A percentile compares a stretch with the other conserved stretches of the same genome.
phyloP scores from a whole-genome alignment of 2,329 filamentous ascomycete genomes.

The Epichloe elymi region DNA sequence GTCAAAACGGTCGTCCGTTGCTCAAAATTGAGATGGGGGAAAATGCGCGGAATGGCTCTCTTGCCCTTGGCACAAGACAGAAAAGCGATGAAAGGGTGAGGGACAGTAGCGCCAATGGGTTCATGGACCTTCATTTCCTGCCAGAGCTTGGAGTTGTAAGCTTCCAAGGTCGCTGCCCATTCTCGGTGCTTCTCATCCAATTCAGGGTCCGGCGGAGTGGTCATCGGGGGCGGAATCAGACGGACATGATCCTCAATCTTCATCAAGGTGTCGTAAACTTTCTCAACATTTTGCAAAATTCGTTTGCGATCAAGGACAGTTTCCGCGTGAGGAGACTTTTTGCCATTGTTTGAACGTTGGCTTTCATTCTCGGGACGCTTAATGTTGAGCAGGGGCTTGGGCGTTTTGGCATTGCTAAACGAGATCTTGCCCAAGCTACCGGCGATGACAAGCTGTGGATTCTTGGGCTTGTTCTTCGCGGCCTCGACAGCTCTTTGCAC shows the following conservation, averaged over 20 bases:
- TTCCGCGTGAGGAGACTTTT: constrained; percentile 22
- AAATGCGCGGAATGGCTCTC: constrained; percentile 87
- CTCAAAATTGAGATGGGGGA: constrained; percentile 77
- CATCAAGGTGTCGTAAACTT: constrained; percentile 80
- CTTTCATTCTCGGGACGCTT: constrained; percentile 66
- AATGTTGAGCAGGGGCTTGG: constrained; percentile 87
- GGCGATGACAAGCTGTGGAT: constrained; percentile 91
- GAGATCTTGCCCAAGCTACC: constrained; percentile 96
- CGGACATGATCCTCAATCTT: constrained; percentile 87
- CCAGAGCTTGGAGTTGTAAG: constrained; percentile 76
- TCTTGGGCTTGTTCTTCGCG: constrained; percentile 94
- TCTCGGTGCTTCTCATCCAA: constrained; percentile 62
- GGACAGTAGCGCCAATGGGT: constrained; percentile 62
- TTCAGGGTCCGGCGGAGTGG: constrained; percentile 46
- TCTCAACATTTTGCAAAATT: constrained; percentile 75
- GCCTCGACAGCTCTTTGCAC: constrained; percentile 95
- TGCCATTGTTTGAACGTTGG: constrained; percentile 37
- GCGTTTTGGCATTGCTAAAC: constrained; percentile 97
- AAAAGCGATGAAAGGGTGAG: constrained; percentile 93
- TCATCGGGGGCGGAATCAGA: constrained; percentile 51
- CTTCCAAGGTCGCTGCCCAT: constrained; percentile 48
- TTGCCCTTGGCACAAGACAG: constrained; percentile 92
- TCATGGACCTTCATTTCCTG: constrained; percentile 81
- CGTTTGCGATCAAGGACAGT: constrained; percentile 66
- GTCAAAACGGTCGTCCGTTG: constrained; percentile 92